Evolutionary conservation across 2,329 filamentous ascomycete genomes (phyloP).

Genomic region (Aspergillus fructus): DNA sequence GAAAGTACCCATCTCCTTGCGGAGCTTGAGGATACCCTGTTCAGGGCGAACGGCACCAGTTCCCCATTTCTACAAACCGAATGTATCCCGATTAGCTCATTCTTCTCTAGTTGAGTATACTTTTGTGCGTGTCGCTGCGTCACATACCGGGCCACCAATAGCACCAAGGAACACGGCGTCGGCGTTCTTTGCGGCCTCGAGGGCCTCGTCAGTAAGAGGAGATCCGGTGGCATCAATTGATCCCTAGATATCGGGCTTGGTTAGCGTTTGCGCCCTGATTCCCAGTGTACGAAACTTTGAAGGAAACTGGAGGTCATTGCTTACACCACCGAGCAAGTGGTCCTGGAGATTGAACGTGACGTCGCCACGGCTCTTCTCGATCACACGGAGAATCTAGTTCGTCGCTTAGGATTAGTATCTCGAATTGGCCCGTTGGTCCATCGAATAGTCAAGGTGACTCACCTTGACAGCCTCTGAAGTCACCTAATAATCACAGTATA

Average conservation of each 20-base stretch:
- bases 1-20: constrained; percentile 91
- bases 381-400: constrained; percentile 69
- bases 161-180: constrained; percentile 90
- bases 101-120: neutral
- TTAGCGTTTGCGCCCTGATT: neutral
- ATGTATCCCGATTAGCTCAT: constrained; percentile 3
- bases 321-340: constrained; percentile 86
- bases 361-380: constrained; percentile 70
- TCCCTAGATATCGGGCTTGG: constrained; percentile 54
- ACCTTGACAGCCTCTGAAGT: constrained; percentile 84
- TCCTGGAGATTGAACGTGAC: constrained; percentile 87
- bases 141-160: constrained; percentile 78
- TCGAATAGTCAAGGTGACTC: constrained; percentile 18
- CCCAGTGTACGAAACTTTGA: neutral
- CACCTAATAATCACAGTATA: constrained; percentile 54
- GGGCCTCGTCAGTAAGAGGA: constrained; percentile 78
- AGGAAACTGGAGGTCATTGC: constrained; percentile 29
- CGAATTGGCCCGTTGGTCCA: neutral
- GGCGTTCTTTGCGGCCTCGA: constrained; percentile 77
- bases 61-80: constrained; percentile 71
- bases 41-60: constrained; percentile 85
- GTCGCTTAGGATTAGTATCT: neutral
- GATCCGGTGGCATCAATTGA: constrained; percentile 81
- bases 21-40: constrained; percentile 84
- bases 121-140: neutral